phyloP scores from a whole-genome alignment of 495 filamentous ascomycete genomes.

The Pyrenula aspistea region DNA sequence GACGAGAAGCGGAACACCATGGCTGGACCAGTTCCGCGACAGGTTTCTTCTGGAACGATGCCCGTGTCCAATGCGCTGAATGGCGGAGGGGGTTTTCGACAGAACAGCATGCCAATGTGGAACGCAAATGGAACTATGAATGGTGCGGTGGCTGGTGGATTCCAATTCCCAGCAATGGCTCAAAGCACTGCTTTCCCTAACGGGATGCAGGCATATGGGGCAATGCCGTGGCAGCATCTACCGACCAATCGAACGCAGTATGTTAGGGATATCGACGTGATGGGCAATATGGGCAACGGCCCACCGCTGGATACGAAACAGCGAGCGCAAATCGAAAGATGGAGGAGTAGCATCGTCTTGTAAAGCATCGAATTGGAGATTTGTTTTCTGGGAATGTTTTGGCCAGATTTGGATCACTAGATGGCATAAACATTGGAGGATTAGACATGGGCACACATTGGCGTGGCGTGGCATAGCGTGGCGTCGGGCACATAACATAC shows the following conservation, averaged over 20 bases:
- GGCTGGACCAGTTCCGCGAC: conserved; percentile 10
- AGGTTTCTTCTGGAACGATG: conserved; percentile 19
- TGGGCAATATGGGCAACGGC: conserved; percentile 16
- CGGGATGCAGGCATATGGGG: conserved; percentile 24
- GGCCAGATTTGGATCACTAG: too few relatives aligned
- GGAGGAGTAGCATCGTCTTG: conserved; percentile 65
- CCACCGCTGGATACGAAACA: conserved; percentile 40
- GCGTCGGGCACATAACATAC: too few relatives aligned
- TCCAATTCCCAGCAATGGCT: conserved; percentile 3
- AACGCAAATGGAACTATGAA: background rate
- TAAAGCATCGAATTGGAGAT: too few relatives aligned
- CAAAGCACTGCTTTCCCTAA: conserved; percentile 16
- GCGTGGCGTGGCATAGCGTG: background rate
- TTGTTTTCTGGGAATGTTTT: too few relatives aligned
- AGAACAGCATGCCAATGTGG: conserved; percentile 1
- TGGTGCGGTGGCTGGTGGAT: conserved; percentile 5
- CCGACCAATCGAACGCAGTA: background rate
- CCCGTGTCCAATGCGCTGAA: conserved; percentile 10
- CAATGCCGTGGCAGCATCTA: conserved; percentile 16
- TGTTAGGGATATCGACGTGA: background rate
- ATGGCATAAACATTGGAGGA: background rate
- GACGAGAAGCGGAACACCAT: conserved; percentile 13
- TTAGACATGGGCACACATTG: background rate
- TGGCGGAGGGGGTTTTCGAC: conserved; percentile 3
- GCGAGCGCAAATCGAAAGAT: conserved; percentile 75